Evolutionary conservation across 805 yeast genomes (phyloP).

Genomic region (Suhomyces tanzawaensis): DNA sequence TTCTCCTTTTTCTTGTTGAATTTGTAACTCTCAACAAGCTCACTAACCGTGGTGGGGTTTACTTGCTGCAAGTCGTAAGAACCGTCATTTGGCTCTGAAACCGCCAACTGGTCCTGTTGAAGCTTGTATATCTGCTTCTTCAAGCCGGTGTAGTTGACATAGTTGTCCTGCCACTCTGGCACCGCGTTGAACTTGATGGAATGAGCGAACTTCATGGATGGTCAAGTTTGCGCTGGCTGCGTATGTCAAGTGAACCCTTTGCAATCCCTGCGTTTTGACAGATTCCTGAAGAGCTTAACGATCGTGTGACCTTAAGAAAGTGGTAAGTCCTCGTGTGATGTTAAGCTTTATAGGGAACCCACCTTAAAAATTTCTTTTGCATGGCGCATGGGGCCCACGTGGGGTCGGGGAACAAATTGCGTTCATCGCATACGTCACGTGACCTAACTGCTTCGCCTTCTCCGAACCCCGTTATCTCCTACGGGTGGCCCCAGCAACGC

Average conservation of each 20-base stretch:
- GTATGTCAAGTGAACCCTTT: not conserved
- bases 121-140: constrained; percentile 57
- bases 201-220: constrained; percentile 48
- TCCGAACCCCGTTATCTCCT: too few relatives aligned
- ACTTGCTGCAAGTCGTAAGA: constrained; percentile 15
- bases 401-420: too few relatives aligned
- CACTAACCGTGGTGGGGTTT: constrained; percentile 26
- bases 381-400: constrained; percentile 7
- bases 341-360: constrained; percentile 2
- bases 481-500: too few relatives aligned
- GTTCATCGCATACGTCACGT: too few relatives aligned
- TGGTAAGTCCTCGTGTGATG: constrained; percentile 2
- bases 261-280: not conserved
- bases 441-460: too few relatives aligned
- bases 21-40: constrained; percentile 19
- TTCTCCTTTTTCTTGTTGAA: constrained; percentile 3
- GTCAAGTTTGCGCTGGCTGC: too few relatives aligned
- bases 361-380: constrained; percentile 4
- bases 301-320: constrained; percentile 9
- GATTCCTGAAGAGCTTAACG: constrained; percentile 2
- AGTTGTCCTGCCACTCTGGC: constrained; percentile 51
- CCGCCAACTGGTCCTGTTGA: constrained; percentile 39
- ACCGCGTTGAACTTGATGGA: constrained; percentile 52
- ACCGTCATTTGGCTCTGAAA: constrained; percentile 23
- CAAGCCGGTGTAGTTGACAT: constrained; percentile 46